Conservation (phyloP, 768 basidiomycete genomes). For the Hebeloma cylindrosporum region DNA sequence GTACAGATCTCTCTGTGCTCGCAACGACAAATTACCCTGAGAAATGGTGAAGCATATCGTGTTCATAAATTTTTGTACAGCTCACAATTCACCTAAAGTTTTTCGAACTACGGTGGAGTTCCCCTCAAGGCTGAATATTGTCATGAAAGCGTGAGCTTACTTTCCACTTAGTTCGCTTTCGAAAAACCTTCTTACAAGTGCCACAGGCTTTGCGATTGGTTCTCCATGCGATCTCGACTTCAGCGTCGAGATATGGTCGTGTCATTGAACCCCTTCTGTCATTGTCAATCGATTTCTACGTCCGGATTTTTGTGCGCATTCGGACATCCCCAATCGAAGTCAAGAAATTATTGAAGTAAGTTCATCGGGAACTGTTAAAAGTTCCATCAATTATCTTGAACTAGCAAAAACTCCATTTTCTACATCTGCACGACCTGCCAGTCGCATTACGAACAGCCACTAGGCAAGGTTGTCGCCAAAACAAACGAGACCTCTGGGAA, state of each 20-base stretch:
- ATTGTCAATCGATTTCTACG: slow-evolving; percentile 96
- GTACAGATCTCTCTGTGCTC: slow-evolving; percentile 92
- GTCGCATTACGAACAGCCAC: slow-evolving; percentile 75
- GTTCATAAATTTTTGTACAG: not conserved
- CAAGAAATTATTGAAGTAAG: slow-evolving; percentile 78
- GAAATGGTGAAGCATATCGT: slow-evolving; percentile 70
- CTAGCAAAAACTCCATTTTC: slow-evolving; percentile 84
- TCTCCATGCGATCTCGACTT: slow-evolving; percentile 80
- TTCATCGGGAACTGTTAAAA: slow-evolving; percentile 11
- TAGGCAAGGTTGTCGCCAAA: slow-evolving; percentile 73
- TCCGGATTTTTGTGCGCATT: slow-evolving; percentile 86
- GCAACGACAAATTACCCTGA: slow-evolving; percentile 95
- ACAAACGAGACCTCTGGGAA: slow-evolving; percentile 55
- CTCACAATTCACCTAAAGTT: slow-evolving; percentile 50
- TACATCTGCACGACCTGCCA: slow-evolving; percentile 88
- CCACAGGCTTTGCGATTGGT: slow-evolving; percentile 84
- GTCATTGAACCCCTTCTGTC: slow-evolving; percentile 88
- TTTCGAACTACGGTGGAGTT: slow-evolving; percentile 92
- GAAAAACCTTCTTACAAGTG: slow-evolving; percentile 1
- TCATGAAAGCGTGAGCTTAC: slow-evolving; percentile 80
- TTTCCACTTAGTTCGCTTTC: not conserved
- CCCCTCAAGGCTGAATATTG: slow-evolving; percentile 91
- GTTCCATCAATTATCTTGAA: not conserved
- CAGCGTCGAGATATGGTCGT: slow-evolving; percentile 90
- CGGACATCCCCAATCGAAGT: slow-evolving; percentile 75